These are phyloP conservation scores for Aspergillus spinulosporus DNA, from an alignment of 2,329 filamentous ascomycete genomes.

Conservation along the genomic window DNA sequence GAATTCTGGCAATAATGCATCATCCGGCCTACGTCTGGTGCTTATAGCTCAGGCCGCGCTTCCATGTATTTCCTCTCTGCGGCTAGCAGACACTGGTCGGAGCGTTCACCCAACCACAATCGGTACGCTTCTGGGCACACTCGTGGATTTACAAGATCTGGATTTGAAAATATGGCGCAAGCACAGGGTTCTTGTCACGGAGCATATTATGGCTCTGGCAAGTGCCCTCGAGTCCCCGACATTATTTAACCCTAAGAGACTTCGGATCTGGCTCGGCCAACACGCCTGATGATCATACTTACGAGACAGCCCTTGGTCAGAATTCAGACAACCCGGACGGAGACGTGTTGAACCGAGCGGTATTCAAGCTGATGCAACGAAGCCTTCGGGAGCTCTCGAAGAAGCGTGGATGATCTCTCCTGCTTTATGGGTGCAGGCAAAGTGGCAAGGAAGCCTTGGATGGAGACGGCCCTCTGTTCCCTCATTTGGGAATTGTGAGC, in stretches of 20 bases:
- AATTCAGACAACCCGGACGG: neutral
- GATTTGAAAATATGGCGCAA: neutral
- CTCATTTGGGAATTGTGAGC: neutral
- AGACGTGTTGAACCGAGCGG: neutral
- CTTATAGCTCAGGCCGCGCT: neutral
- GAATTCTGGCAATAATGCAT: neutral
- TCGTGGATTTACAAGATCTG: neutral
- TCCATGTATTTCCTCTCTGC: neutral
- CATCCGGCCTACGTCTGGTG: neutral
- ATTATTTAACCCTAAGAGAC: neutral
- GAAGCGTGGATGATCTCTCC: neutral
- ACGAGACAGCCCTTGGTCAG: neutral
- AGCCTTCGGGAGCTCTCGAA: neutral
- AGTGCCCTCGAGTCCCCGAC: neutral
- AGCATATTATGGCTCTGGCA: neutral
- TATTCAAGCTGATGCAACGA: neutral
- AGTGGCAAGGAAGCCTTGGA: neutral
- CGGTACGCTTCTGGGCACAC: neutral
- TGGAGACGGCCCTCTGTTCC: neutral
- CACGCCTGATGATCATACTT: neutral
- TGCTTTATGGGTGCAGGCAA: neutral
- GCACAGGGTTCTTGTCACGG: neutral
- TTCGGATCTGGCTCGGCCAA: neutral
- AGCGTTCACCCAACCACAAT: neutral
- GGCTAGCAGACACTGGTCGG: neutral